Evolutionary conservation across 2,329 filamentous ascomycete genomes (phyloP).

Genomic region (Fusarium circinatum): DNA sequence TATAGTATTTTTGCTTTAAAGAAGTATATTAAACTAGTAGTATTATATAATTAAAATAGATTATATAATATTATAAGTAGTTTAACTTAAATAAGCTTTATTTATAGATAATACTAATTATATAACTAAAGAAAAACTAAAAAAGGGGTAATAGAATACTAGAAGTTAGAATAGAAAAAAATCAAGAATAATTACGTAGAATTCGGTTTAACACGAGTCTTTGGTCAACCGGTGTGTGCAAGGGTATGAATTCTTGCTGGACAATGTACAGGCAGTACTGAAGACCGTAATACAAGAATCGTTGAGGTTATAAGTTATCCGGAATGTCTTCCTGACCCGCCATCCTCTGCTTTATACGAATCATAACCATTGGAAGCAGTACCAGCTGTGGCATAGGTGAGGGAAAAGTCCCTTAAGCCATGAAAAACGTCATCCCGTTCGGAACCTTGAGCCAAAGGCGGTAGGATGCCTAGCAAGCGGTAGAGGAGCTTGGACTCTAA

Average conservation of each 20-base stretch:
- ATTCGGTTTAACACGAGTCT: background rate
- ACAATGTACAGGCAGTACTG: background rate
- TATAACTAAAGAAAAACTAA: no score
- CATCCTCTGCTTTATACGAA: background rate
- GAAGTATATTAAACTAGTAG: no score
- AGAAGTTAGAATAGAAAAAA: no score
- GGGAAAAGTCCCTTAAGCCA: background rate
- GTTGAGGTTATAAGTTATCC: background rate
- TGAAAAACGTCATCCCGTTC: constrained; percentile 11
- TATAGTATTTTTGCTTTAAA: no score
- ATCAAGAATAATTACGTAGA: no score
- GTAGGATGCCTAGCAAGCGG: background rate
- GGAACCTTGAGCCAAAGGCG: background rate
- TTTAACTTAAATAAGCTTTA: no score
- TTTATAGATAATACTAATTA: no score
- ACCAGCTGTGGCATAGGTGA: background rate
- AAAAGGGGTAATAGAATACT: no score
- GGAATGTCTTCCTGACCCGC: background rate
- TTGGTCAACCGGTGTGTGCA: background rate
- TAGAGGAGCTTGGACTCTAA: background rate
- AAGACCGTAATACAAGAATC: background rate
- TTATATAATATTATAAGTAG: no score
- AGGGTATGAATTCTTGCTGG: background rate
- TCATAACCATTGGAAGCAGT: background rate
- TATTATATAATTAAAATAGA: no score